phyloP scores from a whole-genome alignment of 257 asterid genomes.

The Penstemon eatonii region DNA sequence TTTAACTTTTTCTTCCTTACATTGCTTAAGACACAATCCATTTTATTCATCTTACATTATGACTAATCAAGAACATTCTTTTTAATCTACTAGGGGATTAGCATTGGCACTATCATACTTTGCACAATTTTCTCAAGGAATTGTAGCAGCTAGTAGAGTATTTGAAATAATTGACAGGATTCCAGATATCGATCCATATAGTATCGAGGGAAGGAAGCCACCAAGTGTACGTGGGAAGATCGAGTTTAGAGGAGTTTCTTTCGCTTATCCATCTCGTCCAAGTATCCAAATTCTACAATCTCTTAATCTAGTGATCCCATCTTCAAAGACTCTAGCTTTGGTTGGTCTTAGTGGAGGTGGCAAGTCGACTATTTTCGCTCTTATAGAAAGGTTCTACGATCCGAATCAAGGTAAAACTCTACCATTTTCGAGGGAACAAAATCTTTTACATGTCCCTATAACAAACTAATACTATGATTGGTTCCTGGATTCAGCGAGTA shows the following conservation, averaged over 20 bases:
- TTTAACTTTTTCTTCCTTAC: not conserved
- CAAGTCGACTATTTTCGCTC: conserved; percentile 77
- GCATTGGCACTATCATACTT: conserved; percentile 73
- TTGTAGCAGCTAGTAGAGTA: conserved; percentile 74
- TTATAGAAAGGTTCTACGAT: conserved; percentile 76
- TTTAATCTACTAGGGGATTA: conserved; percentile 54
- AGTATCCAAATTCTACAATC: conserved; percentile 59
- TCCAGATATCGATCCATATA: conserved; percentile 72
- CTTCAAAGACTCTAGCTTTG: conserved; percentile 66
- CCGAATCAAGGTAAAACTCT: conserved; percentile 54
- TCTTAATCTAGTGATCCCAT: conserved; percentile 55
- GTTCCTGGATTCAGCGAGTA: no score
- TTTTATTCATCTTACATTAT: not conserved
- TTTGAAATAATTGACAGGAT: conserved; percentile 65
- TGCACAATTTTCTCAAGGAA: conserved; percentile 89
- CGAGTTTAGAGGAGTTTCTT: conserved; percentile 56
- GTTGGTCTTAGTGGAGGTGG: conserved; percentile 88
- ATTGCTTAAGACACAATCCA: not conserved
- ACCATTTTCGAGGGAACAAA: no score
- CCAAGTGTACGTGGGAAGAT: conserved; percentile 56
- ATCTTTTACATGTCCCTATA: no score
- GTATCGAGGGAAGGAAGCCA: conserved; percentile 58
- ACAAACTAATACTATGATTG: no score
- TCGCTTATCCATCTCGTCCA: conserved; percentile 81
- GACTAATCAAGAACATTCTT: not conserved